phyloP scores from a whole-genome alignment of 2,329 filamentous ascomycete genomes.

The Colletotrichum zoysiae region DNA sequence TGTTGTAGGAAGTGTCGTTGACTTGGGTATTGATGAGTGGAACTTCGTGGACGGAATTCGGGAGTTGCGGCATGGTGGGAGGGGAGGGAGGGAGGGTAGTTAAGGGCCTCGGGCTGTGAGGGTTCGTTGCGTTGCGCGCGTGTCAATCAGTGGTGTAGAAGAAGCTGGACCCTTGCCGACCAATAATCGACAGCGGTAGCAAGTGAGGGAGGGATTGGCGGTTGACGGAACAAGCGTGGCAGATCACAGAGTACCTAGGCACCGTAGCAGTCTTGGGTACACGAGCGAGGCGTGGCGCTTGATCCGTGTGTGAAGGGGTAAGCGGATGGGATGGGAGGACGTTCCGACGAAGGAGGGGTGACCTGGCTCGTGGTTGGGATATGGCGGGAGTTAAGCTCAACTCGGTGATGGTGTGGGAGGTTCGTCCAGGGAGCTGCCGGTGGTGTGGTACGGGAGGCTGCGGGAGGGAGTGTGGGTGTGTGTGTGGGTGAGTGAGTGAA shows the following conservation, averaged over 20 bases:
- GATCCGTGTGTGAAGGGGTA: constrained; percentile 20
- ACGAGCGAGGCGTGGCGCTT: constrained; percentile 31
- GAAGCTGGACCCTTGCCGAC: neutral
- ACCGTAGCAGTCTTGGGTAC: constrained; percentile 15
- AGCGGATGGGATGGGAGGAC: neutral
- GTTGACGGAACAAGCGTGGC: constrained; percentile 7
- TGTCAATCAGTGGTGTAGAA: neutral
- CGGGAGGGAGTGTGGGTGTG: neutral
- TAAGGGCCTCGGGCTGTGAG: neutral
- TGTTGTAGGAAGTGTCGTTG: constrained; percentile 24
- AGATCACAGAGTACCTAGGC: constrained; percentile 6
- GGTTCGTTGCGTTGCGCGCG: constrained; percentile 1
- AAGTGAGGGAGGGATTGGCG: constrained; percentile 16
- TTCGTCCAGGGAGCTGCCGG: constrained; percentile 2
- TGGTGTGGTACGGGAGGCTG: constrained; percentile 7
- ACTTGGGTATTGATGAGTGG: constrained; percentile 29
- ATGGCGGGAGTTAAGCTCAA: constrained; percentile 13
- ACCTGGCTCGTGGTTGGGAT: constrained; percentile 11
- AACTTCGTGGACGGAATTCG: constrained; percentile 20
- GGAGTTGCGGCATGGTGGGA: constrained; percentile 22
- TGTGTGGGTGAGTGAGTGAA: neutral
- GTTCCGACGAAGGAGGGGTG: constrained; percentile 8
- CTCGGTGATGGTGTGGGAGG: constrained; percentile 14
- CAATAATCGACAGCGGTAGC: constrained; percentile 9
- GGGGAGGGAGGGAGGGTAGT: neutral